phyloP scores from a whole-genome alignment of 192 early-diverging fungal genomes.

The Podila minutissima region DNA sequence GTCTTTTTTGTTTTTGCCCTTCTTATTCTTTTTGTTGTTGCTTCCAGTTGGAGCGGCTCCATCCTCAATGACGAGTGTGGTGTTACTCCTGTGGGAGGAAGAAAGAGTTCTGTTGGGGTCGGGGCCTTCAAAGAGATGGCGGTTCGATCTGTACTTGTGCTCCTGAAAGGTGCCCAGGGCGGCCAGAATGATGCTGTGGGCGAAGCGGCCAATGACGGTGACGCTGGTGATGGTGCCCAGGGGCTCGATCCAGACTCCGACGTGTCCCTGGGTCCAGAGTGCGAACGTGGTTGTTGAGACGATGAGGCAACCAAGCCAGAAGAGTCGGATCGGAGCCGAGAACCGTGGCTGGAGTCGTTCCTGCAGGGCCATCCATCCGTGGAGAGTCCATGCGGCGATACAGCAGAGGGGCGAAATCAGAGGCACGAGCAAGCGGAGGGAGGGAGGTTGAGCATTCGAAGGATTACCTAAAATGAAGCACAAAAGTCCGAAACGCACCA shows the following conservation, averaged over 20 bases:
- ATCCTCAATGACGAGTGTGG: constrained; percentile 16
- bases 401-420: constrained; percentile 22
- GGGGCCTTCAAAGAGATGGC: background rate
- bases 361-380: constrained; percentile 17
- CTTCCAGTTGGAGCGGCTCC: background rate
- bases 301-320: constrained; percentile 27
- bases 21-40: constrained; percentile 26
- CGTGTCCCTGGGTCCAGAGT: constrained; percentile 11
- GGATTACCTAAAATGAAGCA: constrained; percentile 11
- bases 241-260: background rate
- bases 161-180: constrained; percentile 15
- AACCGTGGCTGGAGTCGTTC: constrained; percentile 18
- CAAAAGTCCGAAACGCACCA: too few relatives aligned
- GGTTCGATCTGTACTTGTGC: constrained; percentile 4
- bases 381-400: constrained; percentile 26
- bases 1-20: background rate
- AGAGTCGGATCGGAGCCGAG: constrained; percentile 18
- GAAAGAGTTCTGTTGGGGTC: background rate
- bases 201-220: constrained; percentile 21
- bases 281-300: constrained; percentile 23
- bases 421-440: constrained; percentile 5
- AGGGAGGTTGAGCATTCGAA: background rate
- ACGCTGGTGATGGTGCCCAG: background rate
- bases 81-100: constrained; percentile 15
- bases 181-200: constrained; percentile 13